Evolutionary conservation across 23 red algal species (phyloP), one percentile per base, ranked within the genome.

Genomic region (Pyropia yezoensis): DNA sequence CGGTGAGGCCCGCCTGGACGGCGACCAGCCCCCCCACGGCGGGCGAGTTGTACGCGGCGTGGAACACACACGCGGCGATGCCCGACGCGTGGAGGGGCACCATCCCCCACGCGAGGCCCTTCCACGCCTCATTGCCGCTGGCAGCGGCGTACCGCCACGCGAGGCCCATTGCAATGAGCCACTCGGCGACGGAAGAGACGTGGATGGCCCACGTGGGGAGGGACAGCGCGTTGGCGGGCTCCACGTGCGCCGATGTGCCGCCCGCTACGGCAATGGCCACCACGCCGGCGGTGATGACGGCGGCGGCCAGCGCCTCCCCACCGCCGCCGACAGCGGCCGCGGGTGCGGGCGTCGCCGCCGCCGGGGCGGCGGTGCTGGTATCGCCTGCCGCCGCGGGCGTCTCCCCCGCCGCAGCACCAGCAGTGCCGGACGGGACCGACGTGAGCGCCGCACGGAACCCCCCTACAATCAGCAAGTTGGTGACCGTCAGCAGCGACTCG

Each of bases 181-280:
- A 90, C 34, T 90, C 86, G 57, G 80, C 49, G 16, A 90, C 56
- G 61, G 75, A 82, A 1, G 75, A 81, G 14, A 90, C 21, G 58
- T 90, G 86, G 54, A 90, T 82, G 8, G 80, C 61, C 86, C 86
- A 90, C 19, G 86, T 90, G 11, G 71, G 86, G 19, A 90, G 75
- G 23, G 73, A 79, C 9, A 90, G 61, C 7, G 86, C 86, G 51
- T 90, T 90, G 45, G 27, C 68, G 16, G 86, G 86, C 66, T 90
- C 77, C 21, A 29, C 68, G 54, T 90, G 86, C 16, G 52, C 17
- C 17, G 63, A 27, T 4, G 21, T 30, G 12, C 18, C 26, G 33
- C 33, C 33, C 21, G 63, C 18, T 2, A 22, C 3, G 7, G 26
- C n/a, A 7, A 66, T 5, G 33, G 7, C 63, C 63, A 66, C 20